Evolutionary conservation across 306 rosid species (phyloP).

Genomic region (Rubus idaeus): DNA sequence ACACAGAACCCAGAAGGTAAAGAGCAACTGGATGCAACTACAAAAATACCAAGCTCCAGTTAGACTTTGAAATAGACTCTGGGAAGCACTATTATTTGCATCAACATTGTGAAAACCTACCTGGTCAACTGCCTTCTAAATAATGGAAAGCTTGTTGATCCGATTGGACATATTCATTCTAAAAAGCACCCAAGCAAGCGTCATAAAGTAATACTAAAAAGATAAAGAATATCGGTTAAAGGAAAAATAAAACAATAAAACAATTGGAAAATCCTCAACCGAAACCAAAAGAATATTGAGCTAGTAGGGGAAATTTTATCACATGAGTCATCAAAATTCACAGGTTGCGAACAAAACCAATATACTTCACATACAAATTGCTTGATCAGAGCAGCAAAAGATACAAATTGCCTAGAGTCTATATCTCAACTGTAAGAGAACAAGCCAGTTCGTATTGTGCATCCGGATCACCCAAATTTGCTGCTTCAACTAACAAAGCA

Average conservation of each 20-base stretch:
- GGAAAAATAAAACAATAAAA: not conserved
- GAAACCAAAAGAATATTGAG: not conserved
- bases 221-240: too few relatives aligned
- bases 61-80: conserved; percentile 34
- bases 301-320: not conserved
- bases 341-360: not conserved
- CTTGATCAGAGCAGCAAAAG: not conserved
- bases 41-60: conserved; percentile 35
- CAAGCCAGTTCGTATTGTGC: conserved; percentile 91
- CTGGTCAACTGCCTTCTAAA: conserved; percentile 93
- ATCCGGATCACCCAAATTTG: conserved; percentile 84
- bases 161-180: conserved; percentile 79
- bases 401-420: not conserved
- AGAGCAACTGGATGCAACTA: conserved; percentile 97
- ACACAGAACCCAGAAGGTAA: conserved; percentile 85
- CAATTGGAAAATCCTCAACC: not conserved
- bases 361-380: not conserved
- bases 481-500: conserved; percentile 88
- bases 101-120: conserved; percentile 41
- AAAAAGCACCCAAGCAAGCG: conserved; percentile 12
- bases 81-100: conserved; percentile 15
- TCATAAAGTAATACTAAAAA: not conserved
- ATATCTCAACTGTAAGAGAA: conserved; percentile 73
- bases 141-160: conserved; percentile 93
- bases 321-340: not conserved